Conservation (phyloP, 176 grass and related monocot genomes). For the Hyparrhenia diplandra region DNA sequence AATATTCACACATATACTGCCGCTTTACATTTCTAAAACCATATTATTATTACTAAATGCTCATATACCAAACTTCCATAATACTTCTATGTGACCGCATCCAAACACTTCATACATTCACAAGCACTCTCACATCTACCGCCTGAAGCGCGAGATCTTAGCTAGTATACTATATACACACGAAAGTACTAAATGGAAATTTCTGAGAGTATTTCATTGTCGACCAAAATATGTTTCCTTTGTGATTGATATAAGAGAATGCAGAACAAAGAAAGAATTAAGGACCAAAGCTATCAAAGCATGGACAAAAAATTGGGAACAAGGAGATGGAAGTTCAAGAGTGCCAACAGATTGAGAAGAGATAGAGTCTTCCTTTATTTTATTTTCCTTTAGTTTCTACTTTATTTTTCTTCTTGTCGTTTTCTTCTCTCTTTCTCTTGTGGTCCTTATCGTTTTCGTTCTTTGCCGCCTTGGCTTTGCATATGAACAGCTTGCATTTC, state of each 20-base stretch:
- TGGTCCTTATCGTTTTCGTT: neutral
- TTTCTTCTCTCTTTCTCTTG: neutral
- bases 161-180: neutral
- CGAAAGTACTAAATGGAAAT: neutral
- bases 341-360: neutral
- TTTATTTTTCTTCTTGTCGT: neutral
- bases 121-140: no score
- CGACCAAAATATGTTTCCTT: neutral
- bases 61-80: no score
- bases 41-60: no score
- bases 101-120: no score
- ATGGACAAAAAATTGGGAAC: no score
- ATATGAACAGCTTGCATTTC: neutral
- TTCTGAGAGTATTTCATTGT: neutral
- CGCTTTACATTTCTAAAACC: no score
- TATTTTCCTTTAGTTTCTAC: neutral
- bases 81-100: no score
- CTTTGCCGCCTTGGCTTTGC: neutral
- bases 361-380: neutral
- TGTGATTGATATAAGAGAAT: neutral
- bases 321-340: no score
- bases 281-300: neutral
- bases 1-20: no score
- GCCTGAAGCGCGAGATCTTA: no score
- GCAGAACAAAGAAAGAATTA: neutral